These are phyloP conservation scores for Geranium incanum DNA, from an alignment of 441 rosid genomes.

Conservation along the genomic window DNA sequence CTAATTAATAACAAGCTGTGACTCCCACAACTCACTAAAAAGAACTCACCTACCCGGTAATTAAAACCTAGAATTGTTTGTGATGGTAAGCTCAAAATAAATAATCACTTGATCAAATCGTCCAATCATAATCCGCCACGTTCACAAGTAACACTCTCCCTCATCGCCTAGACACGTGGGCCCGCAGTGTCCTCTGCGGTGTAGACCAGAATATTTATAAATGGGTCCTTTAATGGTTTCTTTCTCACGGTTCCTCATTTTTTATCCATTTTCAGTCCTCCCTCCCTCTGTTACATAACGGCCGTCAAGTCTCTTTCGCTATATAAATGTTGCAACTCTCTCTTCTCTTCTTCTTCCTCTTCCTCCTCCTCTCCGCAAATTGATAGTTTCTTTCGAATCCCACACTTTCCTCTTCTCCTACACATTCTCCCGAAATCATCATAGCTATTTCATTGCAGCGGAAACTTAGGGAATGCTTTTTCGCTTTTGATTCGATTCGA, in stretches of 20 bases:
- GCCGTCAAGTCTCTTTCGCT: neutral
- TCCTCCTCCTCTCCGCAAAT: neutral
- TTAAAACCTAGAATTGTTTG: neutral
- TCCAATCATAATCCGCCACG: neutral
- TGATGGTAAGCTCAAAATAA: neutral
- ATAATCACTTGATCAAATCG: neutral
- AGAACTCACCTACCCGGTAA: neutral
- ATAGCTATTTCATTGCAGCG: neutral
- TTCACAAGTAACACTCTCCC: neutral
- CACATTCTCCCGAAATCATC: conserved; percentile 6
- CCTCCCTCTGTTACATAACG: neutral
- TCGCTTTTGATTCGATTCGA: neutral
- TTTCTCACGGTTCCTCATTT: neutral
- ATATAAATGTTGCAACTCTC: conserved; percentile 3
- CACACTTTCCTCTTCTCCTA: neutral
- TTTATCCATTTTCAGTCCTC: neutral
- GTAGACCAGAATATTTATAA: conserved; percentile 1
- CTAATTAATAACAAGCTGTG: neutral
- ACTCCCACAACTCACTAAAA: neutral
- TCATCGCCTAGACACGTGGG: neutral
- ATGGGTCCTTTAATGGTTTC: neutral
- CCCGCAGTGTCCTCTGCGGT: neutral
- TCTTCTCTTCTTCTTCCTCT: neutral
- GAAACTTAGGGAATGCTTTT: neutral
- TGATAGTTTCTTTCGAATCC: neutral